phyloP scores from a whole-genome alignment of 129 eudicot species.

The Daucus carota region DH1_v3.0 NC_030381.2:22700501-22701000 shows the following conservation, averaged over 20 bases:
- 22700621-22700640: not conserved
- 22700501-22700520: not conserved
- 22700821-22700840: not conserved
- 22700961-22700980: not conserved
- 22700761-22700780: not conserved
- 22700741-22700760: not conserved
- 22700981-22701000: not conserved
- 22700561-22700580: not conserved
- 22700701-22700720: not conserved
- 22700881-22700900: not conserved
- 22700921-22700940: not conserved
- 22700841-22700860: not conserved
- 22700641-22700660: not conserved
- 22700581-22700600: not conserved
- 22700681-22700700: not conserved
- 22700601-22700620: not conserved
- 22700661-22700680: not conserved
- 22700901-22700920: not conserved
- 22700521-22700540: not conserved
- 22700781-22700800: not conserved
- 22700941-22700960: not conserved
- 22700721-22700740: not conserved
- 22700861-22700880: not conserved
- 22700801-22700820: not conserved
- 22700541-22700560: not conserved